phyloP scores from a whole-genome alignment of 2,329 filamentous ascomycete genomes.

The Phyllosticta capitalensis region DNA sequence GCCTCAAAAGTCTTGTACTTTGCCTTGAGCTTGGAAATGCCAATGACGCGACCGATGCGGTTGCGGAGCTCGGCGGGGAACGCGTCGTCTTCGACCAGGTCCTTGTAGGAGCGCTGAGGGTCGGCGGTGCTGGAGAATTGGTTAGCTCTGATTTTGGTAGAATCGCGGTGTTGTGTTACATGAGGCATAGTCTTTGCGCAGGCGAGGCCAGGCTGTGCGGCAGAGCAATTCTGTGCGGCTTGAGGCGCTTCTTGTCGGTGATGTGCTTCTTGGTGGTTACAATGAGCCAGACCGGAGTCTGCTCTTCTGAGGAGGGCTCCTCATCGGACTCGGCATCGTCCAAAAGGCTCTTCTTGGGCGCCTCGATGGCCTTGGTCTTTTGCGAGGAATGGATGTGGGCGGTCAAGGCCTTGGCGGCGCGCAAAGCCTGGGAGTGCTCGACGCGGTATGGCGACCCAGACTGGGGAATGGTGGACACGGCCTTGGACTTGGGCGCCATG shows the following conservation, averaged over 20 bases:
- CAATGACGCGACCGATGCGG: constrained; percentile 56
- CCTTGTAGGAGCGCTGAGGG: constrained; percentile 80
- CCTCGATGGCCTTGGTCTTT: constrained; percentile 37
- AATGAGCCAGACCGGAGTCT: constrained; percentile 50
- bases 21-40: constrained; percentile 73
- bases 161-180: background rate
- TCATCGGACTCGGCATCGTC: constrained; percentile 33
- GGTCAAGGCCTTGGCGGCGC: constrained; percentile 51
- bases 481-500: constrained; percentile 23
- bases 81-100: constrained; percentile 64
- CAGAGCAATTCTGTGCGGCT: constrained; percentile 64
- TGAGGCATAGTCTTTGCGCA: constrained; percentile 3
- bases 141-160: background rate
- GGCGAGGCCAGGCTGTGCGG: constrained; percentile 6
- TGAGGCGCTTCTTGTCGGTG: constrained; percentile 65
- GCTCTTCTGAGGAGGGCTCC: constrained; percentile 29
- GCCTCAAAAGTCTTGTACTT: constrained; percentile 82
- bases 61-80: constrained; percentile 40
- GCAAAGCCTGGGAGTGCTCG: constrained; percentile 43
- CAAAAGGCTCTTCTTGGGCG: constrained; percentile 47
- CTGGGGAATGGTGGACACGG: constrained; percentile 27
- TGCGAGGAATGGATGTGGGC: constrained; percentile 45
- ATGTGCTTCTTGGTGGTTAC: constrained; percentile 58
- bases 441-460: constrained; percentile 34
- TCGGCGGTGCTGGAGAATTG: constrained; percentile 57